Percentiles rank a stretch among this genome's conserved stretches.
phyloP scores from a whole-genome alignment of 2,329 filamentous ascomycete genomes.

The Stemphylium beticola region DNA sequence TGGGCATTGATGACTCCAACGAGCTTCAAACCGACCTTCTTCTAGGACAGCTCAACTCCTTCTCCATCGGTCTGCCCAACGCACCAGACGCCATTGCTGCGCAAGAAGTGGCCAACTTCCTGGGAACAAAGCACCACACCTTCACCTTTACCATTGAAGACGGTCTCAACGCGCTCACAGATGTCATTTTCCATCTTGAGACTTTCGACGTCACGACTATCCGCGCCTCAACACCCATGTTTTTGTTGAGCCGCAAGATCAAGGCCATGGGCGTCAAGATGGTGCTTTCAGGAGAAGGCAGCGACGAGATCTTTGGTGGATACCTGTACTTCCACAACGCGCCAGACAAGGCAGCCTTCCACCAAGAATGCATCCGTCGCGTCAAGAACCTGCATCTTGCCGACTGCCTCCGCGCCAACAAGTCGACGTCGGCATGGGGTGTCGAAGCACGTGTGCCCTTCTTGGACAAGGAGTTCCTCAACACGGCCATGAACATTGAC shows the following conservation, averaged over 20 bases:
- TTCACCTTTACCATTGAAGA: constrained; percentile 99
- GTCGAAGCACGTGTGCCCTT: constrained; percentile 97
- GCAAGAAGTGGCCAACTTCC: constrained; percentile 90
- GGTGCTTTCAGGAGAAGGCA: constrained; percentile 96
- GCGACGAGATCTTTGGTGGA: constrained; percentile 97
- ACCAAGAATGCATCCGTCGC: constrained; percentile 90
- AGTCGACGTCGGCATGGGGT: constrained; percentile 97
- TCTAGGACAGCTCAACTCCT: constrained; percentile 94
- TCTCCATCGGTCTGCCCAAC: constrained; percentile 94
- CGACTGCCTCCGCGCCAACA: constrained; percentile 98
- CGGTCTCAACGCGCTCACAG: constrained; percentile 92
- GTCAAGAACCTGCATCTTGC: constrained; percentile 96
- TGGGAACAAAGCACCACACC: constrained; percentile 96
- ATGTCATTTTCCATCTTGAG: constrained; percentile 98
- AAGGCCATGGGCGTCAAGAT: constrained; percentile 99
- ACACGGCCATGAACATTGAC: constrained; percentile 91
- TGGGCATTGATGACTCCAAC: constrained; percentile 93
- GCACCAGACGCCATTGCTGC: constrained; percentile 93
- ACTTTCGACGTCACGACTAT: constrained; percentile 98
- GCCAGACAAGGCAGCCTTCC: constrained; percentile 89
- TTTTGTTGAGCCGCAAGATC: constrained; percentile 96
- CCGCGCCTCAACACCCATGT: constrained; percentile 98
- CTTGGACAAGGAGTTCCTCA: constrained; percentile 96
- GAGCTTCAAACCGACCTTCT: constrained; percentile 88
- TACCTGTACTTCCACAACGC: constrained; percentile 99